Evolutionary conservation across 371 early-diverging fungal species (phyloP), one percentile per base, ranked within the genome.

Genomic region (Lichtheimia ornata): DNA sequence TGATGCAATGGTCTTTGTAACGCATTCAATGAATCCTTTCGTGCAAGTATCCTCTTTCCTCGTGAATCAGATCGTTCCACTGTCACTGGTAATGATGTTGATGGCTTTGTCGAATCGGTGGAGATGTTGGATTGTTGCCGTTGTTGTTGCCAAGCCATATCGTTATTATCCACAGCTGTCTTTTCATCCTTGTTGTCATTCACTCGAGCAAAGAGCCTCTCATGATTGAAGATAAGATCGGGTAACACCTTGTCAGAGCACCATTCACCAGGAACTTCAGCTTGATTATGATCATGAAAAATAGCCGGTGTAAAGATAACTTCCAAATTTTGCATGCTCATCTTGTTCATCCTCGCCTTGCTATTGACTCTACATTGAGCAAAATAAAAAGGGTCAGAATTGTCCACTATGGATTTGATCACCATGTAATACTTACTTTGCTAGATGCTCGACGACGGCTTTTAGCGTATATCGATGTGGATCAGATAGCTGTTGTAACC

Each of bases 281-380:
- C 70, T 24, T 77, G 77, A 47, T 77, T 82, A 20, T 83, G 73
- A 42, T 85, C 86, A 50, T 85, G 86, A 57, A 85, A 85, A 14
- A 85, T 83, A n/a, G 86, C 84, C 0, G 86, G 86, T 9, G 86
- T 82, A 49, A 85, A 85, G 18, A 85, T 81, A 55, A 85, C 59
- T 0, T 79, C 74, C 4, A 85, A 25, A 56, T 85, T 85, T 14
- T 66, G 72, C 12, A 79, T 67, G 2, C 66, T 80, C 86, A 85
- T 85, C 59, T 84, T 85, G 75, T 86, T 86, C 27, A 74, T 74
- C 14, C 82, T 83, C 13, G 82, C 79, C 40, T 69, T 59, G 0
- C 61, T 55, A 12, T 63, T 63, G 7, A 79, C 41, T 40, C 77
- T 81, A 49, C 12, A 13, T n/a, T 5, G 14, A 56, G 24, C 28